phyloP scores from a whole-genome alignment of 768 basidiomycete species.

The Pisolithus marmoratus region DNA sequence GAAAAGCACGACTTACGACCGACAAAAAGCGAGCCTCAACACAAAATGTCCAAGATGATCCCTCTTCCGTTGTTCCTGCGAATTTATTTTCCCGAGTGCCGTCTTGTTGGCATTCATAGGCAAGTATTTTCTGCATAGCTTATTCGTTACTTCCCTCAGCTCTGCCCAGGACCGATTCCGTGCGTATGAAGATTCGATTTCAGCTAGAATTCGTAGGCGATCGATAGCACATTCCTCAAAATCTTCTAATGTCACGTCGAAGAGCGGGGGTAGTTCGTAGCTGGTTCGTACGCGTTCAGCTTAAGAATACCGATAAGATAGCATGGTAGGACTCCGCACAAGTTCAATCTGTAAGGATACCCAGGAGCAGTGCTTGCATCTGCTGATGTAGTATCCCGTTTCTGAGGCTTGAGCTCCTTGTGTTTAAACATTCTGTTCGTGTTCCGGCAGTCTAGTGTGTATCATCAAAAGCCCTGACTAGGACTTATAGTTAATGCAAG shows the following conservation, averaged over 20 bases:
- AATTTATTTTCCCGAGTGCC: constrained; percentile 39
- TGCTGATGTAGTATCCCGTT: background rate
- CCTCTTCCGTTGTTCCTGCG: constrained; percentile 54
- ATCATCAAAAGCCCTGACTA: background rate
- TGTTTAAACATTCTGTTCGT: constrained; percentile 15
- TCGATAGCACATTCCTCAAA: constrained; percentile 91
- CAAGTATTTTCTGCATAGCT: constrained; percentile 71
- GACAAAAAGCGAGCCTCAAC: constrained; percentile 89
- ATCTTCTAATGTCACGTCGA: constrained; percentile 90
- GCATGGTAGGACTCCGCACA: constrained; percentile 44
- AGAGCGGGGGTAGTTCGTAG: constrained; percentile 79
- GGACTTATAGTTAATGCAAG: background rate
- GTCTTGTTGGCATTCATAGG: constrained; percentile 60
- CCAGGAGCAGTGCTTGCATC: background rate
- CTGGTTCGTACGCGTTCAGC: constrained; percentile 33
- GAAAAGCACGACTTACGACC: constrained; percentile 62
- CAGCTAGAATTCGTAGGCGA: constrained; percentile 79
- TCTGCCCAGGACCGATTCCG: constrained; percentile 83
- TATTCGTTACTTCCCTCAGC: constrained; percentile 52
- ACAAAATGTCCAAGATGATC: constrained; percentile 95
- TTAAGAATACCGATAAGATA: background rate
- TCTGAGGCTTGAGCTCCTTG: constrained; percentile 7
- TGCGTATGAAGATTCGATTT: constrained; percentile 85
- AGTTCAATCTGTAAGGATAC: constrained; percentile 73
- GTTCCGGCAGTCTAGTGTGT: background rate